phyloP scores from a whole-genome alignment of 2,329 filamentous ascomycete species.

The Cladosporium sp. region DNA sequence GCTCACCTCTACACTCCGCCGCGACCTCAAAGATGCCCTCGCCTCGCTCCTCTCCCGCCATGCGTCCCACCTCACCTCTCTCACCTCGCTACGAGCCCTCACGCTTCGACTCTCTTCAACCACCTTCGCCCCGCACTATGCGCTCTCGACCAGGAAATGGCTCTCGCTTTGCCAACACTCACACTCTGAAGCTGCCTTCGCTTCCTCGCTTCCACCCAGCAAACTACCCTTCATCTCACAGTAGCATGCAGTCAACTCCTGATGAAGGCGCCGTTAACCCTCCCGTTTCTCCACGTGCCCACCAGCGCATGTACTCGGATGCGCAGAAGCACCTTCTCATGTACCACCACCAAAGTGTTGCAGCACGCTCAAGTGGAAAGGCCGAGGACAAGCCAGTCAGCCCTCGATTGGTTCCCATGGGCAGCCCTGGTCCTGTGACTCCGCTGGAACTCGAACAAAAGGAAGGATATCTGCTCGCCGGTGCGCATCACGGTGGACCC shows the following conservation, averaged over 20 bases:
- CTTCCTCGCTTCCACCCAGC: conserved; percentile 51
- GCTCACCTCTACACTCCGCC: conserved; percentile 9
- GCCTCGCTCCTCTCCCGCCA: conserved; percentile 29
- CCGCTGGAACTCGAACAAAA: conserved; percentile 47
- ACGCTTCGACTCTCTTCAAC: conserved; percentile 30
- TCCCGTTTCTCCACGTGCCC: conserved; percentile 40
- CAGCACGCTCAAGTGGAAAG: conserved; percentile 20
- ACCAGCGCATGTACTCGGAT: conserved; percentile 43
- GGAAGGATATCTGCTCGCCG: conserved; percentile 44
- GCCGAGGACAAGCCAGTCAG: conserved; percentile 39
- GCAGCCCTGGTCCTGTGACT: conserved; percentile 50
- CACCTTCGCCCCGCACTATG: conserved; percentile 27
- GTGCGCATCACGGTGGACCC: conserved; percentile 28
- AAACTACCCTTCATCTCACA: conserved; percentile 41
- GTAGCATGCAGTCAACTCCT: conserved; percentile 35
- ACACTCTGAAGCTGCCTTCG: conserved; percentile 43
- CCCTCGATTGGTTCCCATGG: conserved; percentile 46
- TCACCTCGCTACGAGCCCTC: conserved; percentile 28
- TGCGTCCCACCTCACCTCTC: conserved; percentile 31
- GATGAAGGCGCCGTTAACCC: conserved; percentile 39
- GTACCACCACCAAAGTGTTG: conserved; percentile 43
- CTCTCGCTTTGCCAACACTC: conserved; percentile 33
- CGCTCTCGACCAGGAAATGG: conserved; percentile 26
- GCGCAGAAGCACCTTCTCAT: conserved; percentile 46
- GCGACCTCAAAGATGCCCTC: conserved; percentile 28